phyloP scores from a whole-genome alignment of 768 basidiomycete species.

The Leucosporidium scottii region DNA sequence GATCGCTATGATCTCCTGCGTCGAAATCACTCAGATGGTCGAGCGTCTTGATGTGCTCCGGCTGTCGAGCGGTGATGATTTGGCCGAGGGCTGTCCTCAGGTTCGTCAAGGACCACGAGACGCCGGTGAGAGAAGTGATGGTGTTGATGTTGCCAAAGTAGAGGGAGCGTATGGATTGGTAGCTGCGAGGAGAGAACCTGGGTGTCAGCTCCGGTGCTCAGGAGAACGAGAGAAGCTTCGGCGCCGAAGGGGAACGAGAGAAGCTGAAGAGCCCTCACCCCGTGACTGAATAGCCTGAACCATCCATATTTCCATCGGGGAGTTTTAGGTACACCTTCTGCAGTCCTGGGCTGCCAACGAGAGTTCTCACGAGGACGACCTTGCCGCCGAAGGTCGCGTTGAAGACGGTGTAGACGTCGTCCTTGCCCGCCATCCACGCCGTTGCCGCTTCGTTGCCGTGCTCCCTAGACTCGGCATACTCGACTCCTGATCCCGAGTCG shows the following conservation, averaged over 20 bases:
- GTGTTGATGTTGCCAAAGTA: constrained; percentile 12
- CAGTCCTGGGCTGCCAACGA: background rate
- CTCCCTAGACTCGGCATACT: constrained; percentile 8
- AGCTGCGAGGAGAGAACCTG: background rate
- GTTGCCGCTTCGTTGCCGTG: constrained; percentile 2
- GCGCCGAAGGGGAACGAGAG: background rate
- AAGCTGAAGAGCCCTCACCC: background rate
- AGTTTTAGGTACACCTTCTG: constrained; percentile 6
- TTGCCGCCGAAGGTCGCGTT: constrained; percentile 13
- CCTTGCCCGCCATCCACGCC: background rate
- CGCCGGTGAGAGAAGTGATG: background rate
- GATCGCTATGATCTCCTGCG: constrained; percentile 16
- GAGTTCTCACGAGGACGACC: constrained; percentile 4
- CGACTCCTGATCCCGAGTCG: constrained; percentile 3
- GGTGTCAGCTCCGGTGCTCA: background rate
- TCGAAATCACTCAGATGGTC: constrained; percentile 9
- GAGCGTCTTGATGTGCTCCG: constrained; percentile 6
- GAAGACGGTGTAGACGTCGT: background rate
- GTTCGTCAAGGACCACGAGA: background rate
- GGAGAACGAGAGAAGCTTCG: background rate
- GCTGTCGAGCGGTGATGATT: constrained; percentile 8
- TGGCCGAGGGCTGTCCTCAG: constrained; percentile 6
- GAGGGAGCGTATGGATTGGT: constrained; percentile 14
- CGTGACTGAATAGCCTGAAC: background rate
- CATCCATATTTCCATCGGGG: constrained; percentile 9